Conservation (phyloP, 108 stramenopile species). For the Fragilariopsis cylindrus region DNA sequence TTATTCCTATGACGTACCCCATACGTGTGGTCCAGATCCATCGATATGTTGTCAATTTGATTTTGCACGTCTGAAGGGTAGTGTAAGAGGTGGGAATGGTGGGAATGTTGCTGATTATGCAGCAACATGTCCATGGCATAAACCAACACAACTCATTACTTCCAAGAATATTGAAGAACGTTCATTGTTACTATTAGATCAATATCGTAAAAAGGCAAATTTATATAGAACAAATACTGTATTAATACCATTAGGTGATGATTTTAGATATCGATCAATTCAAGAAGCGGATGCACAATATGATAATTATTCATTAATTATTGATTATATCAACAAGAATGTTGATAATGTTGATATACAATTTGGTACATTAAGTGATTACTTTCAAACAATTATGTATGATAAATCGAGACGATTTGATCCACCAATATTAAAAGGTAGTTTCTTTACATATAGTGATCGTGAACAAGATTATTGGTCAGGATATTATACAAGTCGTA, state of each 20-base stretch:
- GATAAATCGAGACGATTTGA: constrained; percentile 21
- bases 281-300: constrained; percentile 53
- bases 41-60: constrained; percentile 63
- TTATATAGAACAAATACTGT: constrained; percentile 57
- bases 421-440: constrained; percentile 55
- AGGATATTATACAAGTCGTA: constrained; percentile 67
- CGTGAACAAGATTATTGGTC: constrained; percentile 64
- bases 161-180: constrained; percentile 43
- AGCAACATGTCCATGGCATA: constrained; percentile 50
- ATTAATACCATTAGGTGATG: constrained; percentile 60
- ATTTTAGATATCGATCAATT: constrained; percentile 52
- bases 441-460: constrained; percentile 68
- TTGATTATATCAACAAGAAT: constrained; percentile 63
- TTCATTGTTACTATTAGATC: constrained; percentile 50
- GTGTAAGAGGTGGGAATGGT: not conserved
- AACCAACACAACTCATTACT: constrained; percentile 33
- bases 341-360: constrained; percentile 46
- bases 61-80: constrained; percentile 35
- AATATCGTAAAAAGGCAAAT: constrained; percentile 60
- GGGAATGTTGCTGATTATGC: not conserved
- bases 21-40: constrained; percentile 72
- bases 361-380: constrained; percentile 61
- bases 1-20: constrained; percentile 65
- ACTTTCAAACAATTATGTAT: constrained; percentile 52
- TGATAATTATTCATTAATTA: constrained; percentile 48